Evolutionary conservation across 805 yeast species (phyloP), one percentile per base, ranked within the genome.

Genomic region (Wickerhamomyces sydowiorum): DNA sequence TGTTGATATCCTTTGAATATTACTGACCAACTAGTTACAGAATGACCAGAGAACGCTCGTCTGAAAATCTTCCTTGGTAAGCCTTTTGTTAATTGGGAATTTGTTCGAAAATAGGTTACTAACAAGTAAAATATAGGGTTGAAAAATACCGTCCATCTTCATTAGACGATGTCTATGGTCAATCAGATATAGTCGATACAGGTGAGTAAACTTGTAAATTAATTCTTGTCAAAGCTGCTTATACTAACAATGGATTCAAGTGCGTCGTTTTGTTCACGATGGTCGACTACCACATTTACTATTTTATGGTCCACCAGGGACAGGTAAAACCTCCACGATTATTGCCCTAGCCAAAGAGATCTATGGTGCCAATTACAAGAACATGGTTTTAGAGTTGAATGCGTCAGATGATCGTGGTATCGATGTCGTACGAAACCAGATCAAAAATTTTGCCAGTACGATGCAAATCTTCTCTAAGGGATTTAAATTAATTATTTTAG

Each of bases 351-450:
- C 97, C 1, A 71, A 78, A 43, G 96, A 89, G 56, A 76, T 90
- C 8, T 90, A 84, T 58, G 99, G 99, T 3, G 76, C 79, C 49
- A 72, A 75, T 47, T 86, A 86, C 60, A 78, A 74, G 53, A 86
- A 88, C 57, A 89, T 90, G 90, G 97, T 93, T 2, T 67, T 93
- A 42, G 99, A 93, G 60, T 72, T 93, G 61, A 93, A 93, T 64
- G 99, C 99, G 4, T 83, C 95, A 4, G 99, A 93, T 62, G 99
- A 93, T 62, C 78, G 99, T 66, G 99, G 99, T 50, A 93, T 93
- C 51, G 96, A 88, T 53, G 97, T 93, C 36, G 98, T 93, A n/a
- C 76, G 99, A 49, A 93, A 93, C 56, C 96, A 89, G 64, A 89
- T 93, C 69, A 93, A 93, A 71, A 89, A 84, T 53, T 93, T 93